Evolutionary conservation across 2,329 filamentous ascomycete species (phyloP).

Genomic region (Sclerotinia sclerotiorum): DNA sequence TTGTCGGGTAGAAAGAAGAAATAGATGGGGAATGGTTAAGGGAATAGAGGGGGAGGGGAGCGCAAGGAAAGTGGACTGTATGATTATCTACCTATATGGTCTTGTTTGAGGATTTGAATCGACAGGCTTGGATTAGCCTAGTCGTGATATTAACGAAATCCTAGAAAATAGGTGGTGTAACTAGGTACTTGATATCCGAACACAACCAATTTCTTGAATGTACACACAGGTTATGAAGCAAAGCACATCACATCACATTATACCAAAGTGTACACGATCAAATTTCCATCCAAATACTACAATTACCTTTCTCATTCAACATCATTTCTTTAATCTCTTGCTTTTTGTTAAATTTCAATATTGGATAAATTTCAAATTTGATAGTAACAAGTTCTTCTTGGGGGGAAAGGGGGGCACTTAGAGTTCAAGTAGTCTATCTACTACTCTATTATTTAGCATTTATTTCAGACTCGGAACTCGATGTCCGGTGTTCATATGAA

Average conservation of each 20-base stretch:
- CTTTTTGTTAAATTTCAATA: too few relatives aligned
- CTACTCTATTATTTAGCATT: too few relatives aligned
- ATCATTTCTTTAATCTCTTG: too few relatives aligned
- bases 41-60: neutral
- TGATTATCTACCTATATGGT: conserved; percentile 9
- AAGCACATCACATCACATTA: neutral
- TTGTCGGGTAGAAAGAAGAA: conserved; percentile 45
- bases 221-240: neutral
- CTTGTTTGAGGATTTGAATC: neutral
- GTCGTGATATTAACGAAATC: neutral
- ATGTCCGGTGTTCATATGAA: too few relatives aligned
- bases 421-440: too few relatives aligned
- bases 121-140: neutral
- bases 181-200: neutral
- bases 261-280: too few relatives aligned
- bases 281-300: too few relatives aligned
- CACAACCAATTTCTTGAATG: neutral
- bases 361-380: too few relatives aligned
- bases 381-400: too few relatives aligned
- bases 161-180: neutral
- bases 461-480: too few relatives aligned
- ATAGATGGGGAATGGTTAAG: neutral
- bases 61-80: neutral
- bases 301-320: too few relatives aligned
- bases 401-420: too few relatives aligned